Percentiles rank a stretch among this genome's conserved stretches.
phyloP scores from a whole-genome alignment of 257 asterid genomes.

The Fraxinus quadrangulata region DNA sequence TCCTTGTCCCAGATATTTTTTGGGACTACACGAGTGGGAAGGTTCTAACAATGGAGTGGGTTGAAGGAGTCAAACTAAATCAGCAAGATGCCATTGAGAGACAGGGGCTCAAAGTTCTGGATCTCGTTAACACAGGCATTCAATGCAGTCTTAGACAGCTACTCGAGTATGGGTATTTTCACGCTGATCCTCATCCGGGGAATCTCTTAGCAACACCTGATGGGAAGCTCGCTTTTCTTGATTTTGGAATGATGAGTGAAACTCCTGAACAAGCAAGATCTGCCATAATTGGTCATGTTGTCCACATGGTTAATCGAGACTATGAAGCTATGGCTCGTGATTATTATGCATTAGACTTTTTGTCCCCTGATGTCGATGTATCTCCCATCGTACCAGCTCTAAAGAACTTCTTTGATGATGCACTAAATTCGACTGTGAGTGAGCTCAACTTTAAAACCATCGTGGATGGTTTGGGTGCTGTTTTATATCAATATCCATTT shows the following conservation, averaged over 20 bases:
- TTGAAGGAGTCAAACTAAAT: constrained; percentile 89
- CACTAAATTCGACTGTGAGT: constrained; percentile 86
- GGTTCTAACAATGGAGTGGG: constrained; percentile 99
- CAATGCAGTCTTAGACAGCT: constrained; percentile 98
- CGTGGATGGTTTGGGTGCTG: constrained; percentile 95
- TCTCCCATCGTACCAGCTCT: constrained; percentile 95
- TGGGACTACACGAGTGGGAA: constrained; percentile 98
- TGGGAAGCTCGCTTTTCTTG: constrained; percentile 98
- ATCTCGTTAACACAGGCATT: constrained; percentile 92
- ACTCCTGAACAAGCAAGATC: constrained; percentile 97
- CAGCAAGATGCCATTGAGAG: constrained; percentile 96
- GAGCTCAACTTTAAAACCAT: constrained; percentile 96
- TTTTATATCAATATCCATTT: constrained; percentile 86
- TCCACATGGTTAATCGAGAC: constrained; percentile 97
- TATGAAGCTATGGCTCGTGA: constrained; percentile 99
- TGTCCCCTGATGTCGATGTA: constrained; percentile 93
- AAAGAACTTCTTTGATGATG: constrained; percentile 82
- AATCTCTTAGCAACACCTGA: constrained; percentile 95
- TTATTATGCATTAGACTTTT: constrained; percentile 89
- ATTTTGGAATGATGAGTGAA: constrained; percentile 99
- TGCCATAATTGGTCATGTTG: constrained; percentile 98
- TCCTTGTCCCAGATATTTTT: constrained; percentile 93
- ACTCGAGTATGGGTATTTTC: constrained; percentile 97
- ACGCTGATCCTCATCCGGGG: constrained; percentile 99
- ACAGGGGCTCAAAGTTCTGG: constrained; percentile 94